phyloP scores from a whole-genome alignment of 257 asterid species.

The Lantana camara region DNA sequence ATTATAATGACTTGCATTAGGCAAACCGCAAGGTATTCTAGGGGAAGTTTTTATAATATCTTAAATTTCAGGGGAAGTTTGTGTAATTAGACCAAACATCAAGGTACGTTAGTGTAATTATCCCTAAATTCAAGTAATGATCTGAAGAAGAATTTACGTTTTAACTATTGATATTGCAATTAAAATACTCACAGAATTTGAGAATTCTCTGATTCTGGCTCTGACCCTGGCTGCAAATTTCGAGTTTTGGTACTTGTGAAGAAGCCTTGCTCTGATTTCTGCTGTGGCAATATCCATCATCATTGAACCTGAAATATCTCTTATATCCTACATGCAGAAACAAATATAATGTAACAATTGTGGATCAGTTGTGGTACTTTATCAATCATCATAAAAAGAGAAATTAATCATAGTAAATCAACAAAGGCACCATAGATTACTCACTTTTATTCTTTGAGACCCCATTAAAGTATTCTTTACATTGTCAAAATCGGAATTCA shows the following conservation, averaged over 20 bases:
- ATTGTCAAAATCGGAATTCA: slow-evolving; percentile 78
- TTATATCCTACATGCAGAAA: slow-evolving; percentile 41
- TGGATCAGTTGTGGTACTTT: slow-evolving; percentile 3
- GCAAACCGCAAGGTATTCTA: too few species aligned
- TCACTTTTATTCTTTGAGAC: slow-evolving; percentile 49
- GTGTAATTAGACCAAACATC: too few species aligned
- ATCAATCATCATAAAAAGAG: not conserved
- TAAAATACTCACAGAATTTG: slow-evolving; percentile 47
- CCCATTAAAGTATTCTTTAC: slow-evolving; percentile 56
- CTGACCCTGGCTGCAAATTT: slow-evolving; percentile 37
- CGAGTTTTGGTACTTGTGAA: slow-evolving; percentile 63
- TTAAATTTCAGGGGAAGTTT: too few species aligned
- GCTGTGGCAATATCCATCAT: slow-evolving; percentile 44
- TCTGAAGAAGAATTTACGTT: not conserved
- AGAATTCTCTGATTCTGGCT: slow-evolving; percentile 48
- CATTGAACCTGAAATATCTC: slow-evolving; percentile 25
- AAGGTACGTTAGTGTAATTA: too few species aligned
- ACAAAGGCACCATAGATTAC: not conserved
- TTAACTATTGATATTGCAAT: not conserved
- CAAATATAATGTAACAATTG: not conserved
- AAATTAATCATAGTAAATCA: not conserved
- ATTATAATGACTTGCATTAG: too few species aligned
- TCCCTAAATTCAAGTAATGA: not conserved
- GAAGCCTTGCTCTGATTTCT: slow-evolving; percentile 68
- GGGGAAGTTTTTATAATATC: too few species aligned